A percentile compares a stretch with the other conserved stretches of the same genome.
phyloP scores from a whole-genome alignment of 129 eudicot species.

The Flaveria brownii region DNA sequence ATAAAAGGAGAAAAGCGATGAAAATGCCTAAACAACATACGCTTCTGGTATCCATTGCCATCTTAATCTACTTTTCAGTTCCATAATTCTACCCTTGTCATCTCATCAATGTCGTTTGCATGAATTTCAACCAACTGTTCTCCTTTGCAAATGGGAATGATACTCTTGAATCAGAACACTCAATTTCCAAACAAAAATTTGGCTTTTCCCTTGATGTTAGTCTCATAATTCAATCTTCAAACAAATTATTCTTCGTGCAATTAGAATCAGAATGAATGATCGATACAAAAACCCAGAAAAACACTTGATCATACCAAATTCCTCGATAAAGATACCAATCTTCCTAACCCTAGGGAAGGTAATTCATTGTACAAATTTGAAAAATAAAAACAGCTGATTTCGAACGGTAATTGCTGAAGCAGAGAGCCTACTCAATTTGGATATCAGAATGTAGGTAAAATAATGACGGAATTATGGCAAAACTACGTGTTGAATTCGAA shows the following conservation, averaged over 20 bases:
- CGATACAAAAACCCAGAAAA: too few species aligned
- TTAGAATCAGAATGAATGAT: too few species aligned
- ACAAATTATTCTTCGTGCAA: neutral
- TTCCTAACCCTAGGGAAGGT: constrained; percentile 15
- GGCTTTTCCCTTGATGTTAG: neutral
- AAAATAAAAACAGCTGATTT: neutral
- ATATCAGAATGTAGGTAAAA: constrained; percentile 6
- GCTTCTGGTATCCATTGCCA: constrained; percentile 29
- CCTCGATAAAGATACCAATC: neutral
- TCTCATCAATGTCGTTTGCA: constrained; percentile 24
- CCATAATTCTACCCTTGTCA: constrained; percentile 39
- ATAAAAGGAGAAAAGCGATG: constrained; percentile 22
- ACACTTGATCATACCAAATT: too few species aligned
- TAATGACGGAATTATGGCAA: neutral
- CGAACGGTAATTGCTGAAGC: constrained; percentile 17
- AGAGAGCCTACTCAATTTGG: constrained; percentile 6
- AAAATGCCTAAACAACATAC: constrained; percentile 29
- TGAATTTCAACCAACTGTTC: constrained; percentile 22
- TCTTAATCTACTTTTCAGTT: constrained; percentile 26
- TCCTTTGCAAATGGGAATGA: neutral
- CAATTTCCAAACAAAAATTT: constrained; percentile 11
- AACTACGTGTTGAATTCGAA: constrained; percentile 4
- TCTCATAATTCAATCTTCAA: constrained; percentile 20
- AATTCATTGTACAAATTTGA: neutral
- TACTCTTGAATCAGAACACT: constrained; percentile 16